Evolutionary conservation across 2,329 filamentous ascomycete genomes (phyloP), one percentile per base, ranked within the genome.

Genomic region (Claviceps arundinis): DNA sequence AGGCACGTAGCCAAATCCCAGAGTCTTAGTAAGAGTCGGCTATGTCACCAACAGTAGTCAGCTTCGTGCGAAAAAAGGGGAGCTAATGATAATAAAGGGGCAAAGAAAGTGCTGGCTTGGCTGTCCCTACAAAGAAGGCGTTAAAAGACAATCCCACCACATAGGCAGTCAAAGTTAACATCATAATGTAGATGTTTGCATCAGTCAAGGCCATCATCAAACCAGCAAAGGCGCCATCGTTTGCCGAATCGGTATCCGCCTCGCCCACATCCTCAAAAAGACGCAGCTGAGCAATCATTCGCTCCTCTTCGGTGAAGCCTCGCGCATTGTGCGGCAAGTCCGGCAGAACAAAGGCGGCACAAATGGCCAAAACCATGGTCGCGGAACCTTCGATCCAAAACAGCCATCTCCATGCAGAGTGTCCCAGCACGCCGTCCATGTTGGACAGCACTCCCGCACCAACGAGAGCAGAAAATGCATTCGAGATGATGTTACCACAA

Each of bases 121-220:
- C 3, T 8, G 30, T 30, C 30, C 30, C 30, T 59, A 71, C 68
- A 63, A 80, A 80, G 63, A 79, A 82, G 42, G 75, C 76, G 56
- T 80, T 80, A 63, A 46, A 46, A 16, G 76, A 76, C 41, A 72
- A 62, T 2, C 79, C 78, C 5, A 81, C 70, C 7, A 82, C 77
- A 55, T 82, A 82, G 3, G 78, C 76, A 3, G 76, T 78, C 53
- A 82, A 76, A 1, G 77, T 78, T 6, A 82, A 52, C 73, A 81
- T 81, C 75, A 83, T 77, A 54, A 83, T 59, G 59, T 81, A 84
- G 55, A 82, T 78, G 68, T 82, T 83, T 56, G 67, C 16, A 55
- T 84, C 81, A 62, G 76, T 79, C 48, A 81, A 60, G 0, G 78
- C 77, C 73, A 83, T 77, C 50, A 75, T 67, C 34, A 81, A 62